These are phyloP conservation scores for Triangularia verruculosa DNA, from an alignment of 2,329 filamentous ascomycete species.

Conservation along the genomic window DNA sequence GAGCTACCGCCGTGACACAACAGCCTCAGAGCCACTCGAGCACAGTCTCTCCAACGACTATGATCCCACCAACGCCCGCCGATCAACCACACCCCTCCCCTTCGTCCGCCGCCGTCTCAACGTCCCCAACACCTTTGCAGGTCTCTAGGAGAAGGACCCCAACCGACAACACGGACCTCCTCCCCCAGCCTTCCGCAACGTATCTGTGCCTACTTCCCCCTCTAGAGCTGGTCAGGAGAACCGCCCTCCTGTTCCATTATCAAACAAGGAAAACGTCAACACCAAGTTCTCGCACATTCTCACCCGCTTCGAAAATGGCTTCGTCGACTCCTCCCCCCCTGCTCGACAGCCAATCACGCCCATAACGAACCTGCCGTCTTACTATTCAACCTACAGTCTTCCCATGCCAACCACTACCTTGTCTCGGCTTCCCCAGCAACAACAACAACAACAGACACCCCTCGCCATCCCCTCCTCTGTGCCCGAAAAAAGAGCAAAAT, in stretches of 20 bases:
- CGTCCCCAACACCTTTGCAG: slow-evolving; percentile 23
- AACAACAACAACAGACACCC: neutral
- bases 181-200: neutral
- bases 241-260: slow-evolving; percentile 1
- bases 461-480: neutral
- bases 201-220: neutral
- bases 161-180: slow-evolving; percentile 6
- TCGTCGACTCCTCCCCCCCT: neutral
- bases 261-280: slow-evolving; percentile 1
- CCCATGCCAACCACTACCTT: neutral
- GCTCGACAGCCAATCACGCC: neutral
- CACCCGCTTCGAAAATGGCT: slow-evolving; percentile 5
- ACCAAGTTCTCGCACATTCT: neutral
- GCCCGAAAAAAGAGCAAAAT: neutral
- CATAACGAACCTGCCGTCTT: neutral
- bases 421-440: neutral
- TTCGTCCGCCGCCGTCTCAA: slow-evolving; percentile 19
- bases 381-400: slow-evolving; percentile 4
- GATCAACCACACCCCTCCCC: neutral
- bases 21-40: neutral
- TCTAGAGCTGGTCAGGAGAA: slow-evolving; percentile 5
- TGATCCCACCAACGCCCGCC: neutral
- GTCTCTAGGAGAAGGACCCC: slow-evolving; percentile 27
- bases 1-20: slow-evolving; percentile 10
- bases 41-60: slow-evolving; percentile 3